Conservation (phyloP, 306 rosid species). For the Sicyos baderoa region DNA sequence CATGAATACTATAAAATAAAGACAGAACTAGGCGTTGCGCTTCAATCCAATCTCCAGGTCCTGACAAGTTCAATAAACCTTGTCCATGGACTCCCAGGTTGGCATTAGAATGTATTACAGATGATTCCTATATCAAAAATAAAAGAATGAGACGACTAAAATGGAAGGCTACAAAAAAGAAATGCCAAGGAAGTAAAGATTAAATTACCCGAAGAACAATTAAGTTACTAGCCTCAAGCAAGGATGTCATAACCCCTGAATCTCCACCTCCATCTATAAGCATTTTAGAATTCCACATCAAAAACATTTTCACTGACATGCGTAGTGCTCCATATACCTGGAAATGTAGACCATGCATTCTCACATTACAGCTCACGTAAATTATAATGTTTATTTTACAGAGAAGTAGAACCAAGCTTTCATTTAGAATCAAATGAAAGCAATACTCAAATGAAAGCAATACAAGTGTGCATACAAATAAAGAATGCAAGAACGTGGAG, state of each 20-base stretch:
- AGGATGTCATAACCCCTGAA: conserved; percentile 66
- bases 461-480: too few relatives aligned
- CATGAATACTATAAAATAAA: conserved; percentile 84
- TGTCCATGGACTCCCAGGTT: conserved; percentile 98
- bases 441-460: too few relatives aligned
- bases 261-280: conserved; percentile 92
- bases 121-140: conserved; percentile 55
- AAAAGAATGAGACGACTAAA: conserved; percentile 24
- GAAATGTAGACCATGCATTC: conserved; percentile 11
- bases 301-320: conserved; percentile 95
- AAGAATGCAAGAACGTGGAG: too few relatives aligned
- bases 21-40: conserved; percentile 94
- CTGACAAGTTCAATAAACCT: conserved; percentile 90
- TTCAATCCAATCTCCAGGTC: conserved; percentile 91
- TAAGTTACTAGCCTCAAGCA: conserved; percentile 92
- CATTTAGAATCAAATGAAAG: too few relatives aligned
- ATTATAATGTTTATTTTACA: neutral
- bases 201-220: conserved; percentile 77
- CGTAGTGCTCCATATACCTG: conserved; percentile 97
- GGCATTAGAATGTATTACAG: conserved; percentile 97
- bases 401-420: too few relatives aligned
- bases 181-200: conserved; percentile 25
- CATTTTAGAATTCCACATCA: conserved; percentile 98
- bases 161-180: conserved; percentile 19
- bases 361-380: conserved; percentile 5